A percentile compares a stretch with the other conserved stretches of the same genome.
Conservation (phyloP, 148 eudicot species). For the Dianthus caryophyllus region DNA sequence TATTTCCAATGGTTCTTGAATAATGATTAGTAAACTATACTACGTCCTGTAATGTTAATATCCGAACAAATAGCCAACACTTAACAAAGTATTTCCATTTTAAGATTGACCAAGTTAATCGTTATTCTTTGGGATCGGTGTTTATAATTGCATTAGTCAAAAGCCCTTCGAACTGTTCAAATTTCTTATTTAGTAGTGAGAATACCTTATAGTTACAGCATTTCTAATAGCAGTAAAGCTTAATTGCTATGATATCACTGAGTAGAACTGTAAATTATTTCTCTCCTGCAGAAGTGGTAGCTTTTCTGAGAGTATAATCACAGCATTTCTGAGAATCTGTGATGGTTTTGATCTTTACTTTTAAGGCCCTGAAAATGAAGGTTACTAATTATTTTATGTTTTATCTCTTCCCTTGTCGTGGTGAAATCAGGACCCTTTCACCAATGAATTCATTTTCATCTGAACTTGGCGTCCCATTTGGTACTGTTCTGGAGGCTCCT, state of each 20-base stretch:
- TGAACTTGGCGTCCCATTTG: slow-evolving; percentile 90
- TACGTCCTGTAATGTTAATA: too few species aligned
- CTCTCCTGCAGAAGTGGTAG: background rate
- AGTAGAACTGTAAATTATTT: background rate
- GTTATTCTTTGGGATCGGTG: background rate
- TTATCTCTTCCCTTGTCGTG: slow-evolving; percentile 2
- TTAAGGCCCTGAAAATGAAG: background rate
- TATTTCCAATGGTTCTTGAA: too few species aligned
- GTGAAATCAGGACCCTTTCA: slow-evolving; percentile 69
- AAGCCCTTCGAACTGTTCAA: background rate
- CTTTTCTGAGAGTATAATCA: too few species aligned
- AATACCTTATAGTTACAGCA: background rate
- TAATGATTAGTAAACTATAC: background rate
- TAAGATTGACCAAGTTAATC: background rate
- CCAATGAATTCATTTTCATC: slow-evolving; percentile 91
- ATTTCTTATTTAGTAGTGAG: background rate
- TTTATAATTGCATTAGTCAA: background rate
- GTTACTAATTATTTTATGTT: background rate
- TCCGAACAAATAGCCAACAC: background rate
- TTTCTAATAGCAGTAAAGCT: background rate
- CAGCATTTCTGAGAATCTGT: background rate
- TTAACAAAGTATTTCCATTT: background rate
- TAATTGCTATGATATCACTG: background rate
- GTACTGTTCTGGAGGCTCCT: slow-evolving; percentile 83
- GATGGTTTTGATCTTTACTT: background rate